These are phyloP conservation scores for Hymenoscyphus fructigenus DNA, from an alignment of 2,329 filamentous ascomycete species.

Conservation along the genomic window DNA sequence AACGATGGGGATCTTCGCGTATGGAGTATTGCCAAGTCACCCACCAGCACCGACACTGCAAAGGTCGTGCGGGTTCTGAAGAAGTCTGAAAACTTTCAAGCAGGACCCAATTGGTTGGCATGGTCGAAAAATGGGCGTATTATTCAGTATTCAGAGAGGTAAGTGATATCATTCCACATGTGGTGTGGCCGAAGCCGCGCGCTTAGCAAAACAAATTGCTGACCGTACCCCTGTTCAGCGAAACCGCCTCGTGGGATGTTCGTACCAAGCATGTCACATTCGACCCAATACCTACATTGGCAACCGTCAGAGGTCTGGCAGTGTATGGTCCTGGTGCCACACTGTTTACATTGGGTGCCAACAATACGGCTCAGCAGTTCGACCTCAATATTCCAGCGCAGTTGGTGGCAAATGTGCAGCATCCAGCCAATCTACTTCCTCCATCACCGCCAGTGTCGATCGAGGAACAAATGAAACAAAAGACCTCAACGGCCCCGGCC, in stretches of 20 bases:
- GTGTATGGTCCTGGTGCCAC: conserved; percentile 89
- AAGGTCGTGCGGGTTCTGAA: conserved; percentile 88
- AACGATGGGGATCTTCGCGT: conserved; percentile 89
- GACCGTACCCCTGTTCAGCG: conserved; percentile 50
- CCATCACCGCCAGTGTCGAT: conserved; percentile 81
- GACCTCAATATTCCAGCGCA: conserved; percentile 80
- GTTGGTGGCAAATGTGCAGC: conserved; percentile 85
- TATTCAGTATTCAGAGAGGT: conserved; percentile 89
- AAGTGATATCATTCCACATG: conserved; percentile 43
- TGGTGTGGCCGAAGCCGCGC: conserved; percentile 42
- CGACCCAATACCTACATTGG: conserved; percentile 81
- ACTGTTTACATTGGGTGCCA: conserved; percentile 85
- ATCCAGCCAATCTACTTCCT: conserved; percentile 74
- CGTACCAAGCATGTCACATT: conserved; percentile 95
- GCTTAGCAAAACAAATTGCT: conserved; percentile 43
- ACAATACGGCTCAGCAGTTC: conserved; percentile 91
- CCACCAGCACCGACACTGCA: conserved; percentile 70
- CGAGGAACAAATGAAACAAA: conserved; percentile 61
- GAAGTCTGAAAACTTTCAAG: conserved; percentile 68
- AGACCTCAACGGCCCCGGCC: conserved; percentile 21
- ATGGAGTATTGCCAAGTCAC: conserved; percentile 90
- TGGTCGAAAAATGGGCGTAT: conserved; percentile 99
- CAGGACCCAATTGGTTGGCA: conserved; percentile 89
- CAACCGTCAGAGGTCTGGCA: conserved; percentile 77
- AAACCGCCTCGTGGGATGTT: conserved; percentile 95